Evolutionary conservation across 2,329 filamentous ascomycete genomes (phyloP).

Genomic region (Ophiostoma pallidulum): DNA sequence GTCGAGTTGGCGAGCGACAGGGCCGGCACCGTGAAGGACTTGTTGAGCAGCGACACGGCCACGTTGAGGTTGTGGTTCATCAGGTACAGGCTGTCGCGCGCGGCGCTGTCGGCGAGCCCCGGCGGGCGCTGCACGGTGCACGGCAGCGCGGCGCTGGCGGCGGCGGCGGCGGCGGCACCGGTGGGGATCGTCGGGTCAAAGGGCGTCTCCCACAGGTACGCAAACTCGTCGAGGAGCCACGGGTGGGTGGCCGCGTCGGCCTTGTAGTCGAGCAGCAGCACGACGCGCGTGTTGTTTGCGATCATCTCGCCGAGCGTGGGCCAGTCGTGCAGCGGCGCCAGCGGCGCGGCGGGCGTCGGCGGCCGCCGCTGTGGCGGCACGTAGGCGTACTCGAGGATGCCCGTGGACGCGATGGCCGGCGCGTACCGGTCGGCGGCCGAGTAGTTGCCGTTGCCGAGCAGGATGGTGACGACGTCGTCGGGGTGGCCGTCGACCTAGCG

Average conservation of each 20-base stretch:
- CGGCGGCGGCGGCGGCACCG: neutral
- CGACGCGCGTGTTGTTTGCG: conserved; percentile 56
- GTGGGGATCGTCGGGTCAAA: conserved; percentile 51
- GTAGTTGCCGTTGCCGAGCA: conserved; percentile 77
- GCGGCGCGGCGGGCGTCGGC: conserved; percentile 71
- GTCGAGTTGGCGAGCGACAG: conserved; percentile 60
- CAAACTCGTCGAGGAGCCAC: conserved; percentile 81
- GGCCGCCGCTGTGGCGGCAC: conserved; percentile 62
- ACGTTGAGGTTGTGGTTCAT: conserved; percentile 88
- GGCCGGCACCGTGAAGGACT: conserved; percentile 61
- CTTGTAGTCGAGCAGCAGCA: conserved; percentile 78
- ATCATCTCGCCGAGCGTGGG: conserved; percentile 74
- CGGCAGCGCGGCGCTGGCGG: conserved; percentile 51
- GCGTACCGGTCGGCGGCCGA: conserved; percentile 55
- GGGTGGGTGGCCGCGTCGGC: conserved; percentile 70
- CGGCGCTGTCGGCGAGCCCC: conserved; percentile 42
- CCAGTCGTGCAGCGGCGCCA: conserved; percentile 69
- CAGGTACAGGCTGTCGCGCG: conserved; percentile 61
- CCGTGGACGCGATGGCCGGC: conserved; percentile 58
- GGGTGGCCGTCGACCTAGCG: conserved; percentile 68
- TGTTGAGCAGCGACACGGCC: conserved; percentile 57
- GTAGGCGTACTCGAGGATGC: conserved; percentile 65
- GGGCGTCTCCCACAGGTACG: conserved; percentile 82
- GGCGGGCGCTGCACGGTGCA: conserved; percentile 73
- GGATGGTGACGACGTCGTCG: conserved; percentile 78